Base-by-base conservation (phyloP, 1,139 yeast genomes). In the Lodderomyces jiufengensis region DNA sequence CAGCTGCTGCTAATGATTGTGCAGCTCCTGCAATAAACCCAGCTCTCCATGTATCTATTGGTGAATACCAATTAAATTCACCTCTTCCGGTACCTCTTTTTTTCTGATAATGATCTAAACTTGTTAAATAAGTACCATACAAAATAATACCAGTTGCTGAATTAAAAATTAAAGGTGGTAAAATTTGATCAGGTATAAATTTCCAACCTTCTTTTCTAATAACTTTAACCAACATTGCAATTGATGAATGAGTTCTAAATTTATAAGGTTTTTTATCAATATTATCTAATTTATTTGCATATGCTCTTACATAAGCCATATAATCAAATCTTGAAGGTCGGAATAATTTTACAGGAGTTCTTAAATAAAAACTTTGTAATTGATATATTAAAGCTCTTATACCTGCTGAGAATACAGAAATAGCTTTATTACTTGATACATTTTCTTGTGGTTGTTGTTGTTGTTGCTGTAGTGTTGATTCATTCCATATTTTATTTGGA, bases 1-100 rank as follows among this genome's bases (percentile, higher is more conserved):
- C 97, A 2, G 97, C 95, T 1, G 96, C 95, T 1, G 88, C 92
- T n/a, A 86, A 61, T 12, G 95, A 84, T 50, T 92, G 96, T 10
- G 80, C 78, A 0, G 81, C 78, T 1, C 97, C 97, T 0, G 97
- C 97, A 0, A 85, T 48, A 41, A 81, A 79, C 0, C 97, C 97
- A 0, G 96, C 87, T 37, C 76, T 59, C 64, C 87, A 77, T 0
- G 94, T 79, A 50, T 84, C 88, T 6, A 53, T 28, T 1, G 69
- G 63, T 3, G 64, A 54, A 41, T 59, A 64, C 34, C 48, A 42
- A 32, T 52, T 46, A 15, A 50, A 41, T 9, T 39, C 44, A 6
- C 37, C 35, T 7, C 46, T 47, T 12, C 13, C 27, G 24, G 18
- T 25, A 2, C 13, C 29, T n/a, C 30, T 9, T 11, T 42, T 34